A percentile compares a stretch with the other conserved stretches of the same genome.
Conservation (phyloP, 176 grass and related monocot species). For the Leersia perrieri region DNA sequence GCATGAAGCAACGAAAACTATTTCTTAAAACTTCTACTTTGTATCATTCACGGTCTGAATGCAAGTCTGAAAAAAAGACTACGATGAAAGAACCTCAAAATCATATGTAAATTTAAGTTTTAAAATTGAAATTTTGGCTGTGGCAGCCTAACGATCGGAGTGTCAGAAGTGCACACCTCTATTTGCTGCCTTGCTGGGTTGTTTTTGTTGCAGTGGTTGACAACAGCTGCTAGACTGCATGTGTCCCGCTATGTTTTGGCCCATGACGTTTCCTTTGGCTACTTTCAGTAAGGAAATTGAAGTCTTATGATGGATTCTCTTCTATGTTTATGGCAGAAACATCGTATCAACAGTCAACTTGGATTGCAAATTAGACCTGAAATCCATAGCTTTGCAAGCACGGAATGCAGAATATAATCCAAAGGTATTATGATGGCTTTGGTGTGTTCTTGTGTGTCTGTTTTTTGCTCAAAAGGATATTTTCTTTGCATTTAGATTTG, state of each 20-base stretch:
- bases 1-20: too few relatives aligned
- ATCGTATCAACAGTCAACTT: slow-evolving; percentile 97
- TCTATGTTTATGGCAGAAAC: slow-evolving; percentile 59
- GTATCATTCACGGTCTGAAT: too few relatives aligned
- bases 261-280: neutral
- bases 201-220: neutral
- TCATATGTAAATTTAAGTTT: too few relatives aligned
- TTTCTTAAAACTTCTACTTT: too few relatives aligned
- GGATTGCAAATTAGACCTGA: slow-evolving; percentile 94
- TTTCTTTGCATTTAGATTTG: neutral
- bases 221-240: neutral
- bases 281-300: neutral
- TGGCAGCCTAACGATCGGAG: too few relatives aligned
- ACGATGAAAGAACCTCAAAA: too few relatives aligned
- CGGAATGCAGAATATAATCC: slow-evolving; percentile 98
- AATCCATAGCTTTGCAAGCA: slow-evolving; percentile 91
- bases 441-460: neutral
- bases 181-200: neutral
- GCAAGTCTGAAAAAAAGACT: too few relatives aligned
- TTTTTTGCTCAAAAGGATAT: neutral
- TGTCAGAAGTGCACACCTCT: neutral
- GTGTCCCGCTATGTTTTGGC: neutral
- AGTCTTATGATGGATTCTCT: neutral
- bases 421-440: slow-evolving; percentile 52
- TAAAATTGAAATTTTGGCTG: too few relatives aligned